Percentiles rank a stretch among this genome's conserved stretches.
Conservation (phyloP, 306 rosid genomes). For the Astragalus membranaceus region DNA sequence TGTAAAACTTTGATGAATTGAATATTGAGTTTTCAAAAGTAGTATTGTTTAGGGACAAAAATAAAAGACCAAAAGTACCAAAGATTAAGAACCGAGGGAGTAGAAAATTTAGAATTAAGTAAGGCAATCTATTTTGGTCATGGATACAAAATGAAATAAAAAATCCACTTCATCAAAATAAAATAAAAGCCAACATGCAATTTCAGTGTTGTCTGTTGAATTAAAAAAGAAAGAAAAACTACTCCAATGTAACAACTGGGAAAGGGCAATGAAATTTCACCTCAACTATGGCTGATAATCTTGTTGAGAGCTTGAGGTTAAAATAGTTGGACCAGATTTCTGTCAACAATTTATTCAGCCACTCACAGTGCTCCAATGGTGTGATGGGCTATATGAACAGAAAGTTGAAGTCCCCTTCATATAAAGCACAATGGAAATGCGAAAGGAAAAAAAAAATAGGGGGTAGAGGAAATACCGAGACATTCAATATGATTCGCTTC, state of each 20-base stretch:
- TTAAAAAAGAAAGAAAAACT: background rate
- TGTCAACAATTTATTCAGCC: conserved; percentile 75
- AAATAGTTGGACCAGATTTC: conserved; percentile 74
- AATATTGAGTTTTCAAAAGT: no score
- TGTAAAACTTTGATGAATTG: no score
- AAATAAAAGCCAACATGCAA: background rate
- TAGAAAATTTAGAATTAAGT: background rate
- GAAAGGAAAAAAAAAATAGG: background rate
- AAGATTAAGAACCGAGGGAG: background rate
- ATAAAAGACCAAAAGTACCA: no score
- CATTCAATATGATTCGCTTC: conserved; percentile 57
- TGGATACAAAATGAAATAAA: background rate
- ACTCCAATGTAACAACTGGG: background rate
- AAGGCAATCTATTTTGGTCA: background rate
- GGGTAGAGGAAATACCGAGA: conserved; percentile 42
- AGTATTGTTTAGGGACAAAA: no score
- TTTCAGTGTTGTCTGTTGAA: background rate
- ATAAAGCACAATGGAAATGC: background rate
- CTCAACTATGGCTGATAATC: conserved; percentile 70
- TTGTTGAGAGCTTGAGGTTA: conserved; percentile 61
- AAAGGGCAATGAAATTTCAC: conserved; percentile 37
- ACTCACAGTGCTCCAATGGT: conserved; percentile 91
- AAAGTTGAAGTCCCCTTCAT: conserved; percentile 21
- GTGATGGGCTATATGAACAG: conserved; percentile 56
- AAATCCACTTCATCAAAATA: background rate